Evolutionary conservation across 306 rosid species (phyloP).

Genomic region (Cucumis hystrix): DNA sequence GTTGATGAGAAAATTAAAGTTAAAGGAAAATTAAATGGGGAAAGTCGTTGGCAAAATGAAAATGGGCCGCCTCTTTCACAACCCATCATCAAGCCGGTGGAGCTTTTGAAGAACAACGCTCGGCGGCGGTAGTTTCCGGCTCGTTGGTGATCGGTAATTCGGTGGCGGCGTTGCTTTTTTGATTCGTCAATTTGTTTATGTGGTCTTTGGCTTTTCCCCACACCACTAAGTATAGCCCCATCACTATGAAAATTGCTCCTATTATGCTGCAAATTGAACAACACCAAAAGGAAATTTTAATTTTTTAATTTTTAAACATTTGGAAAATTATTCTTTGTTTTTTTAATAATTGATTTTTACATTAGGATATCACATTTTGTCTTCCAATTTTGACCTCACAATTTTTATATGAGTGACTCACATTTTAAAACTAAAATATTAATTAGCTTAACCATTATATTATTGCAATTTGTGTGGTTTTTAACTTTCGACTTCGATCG

Average conservation of each 20-base stretch:
- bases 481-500: too few relatives aligned
- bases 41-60: background rate
- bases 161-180: conserved; percentile 19
- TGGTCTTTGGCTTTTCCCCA: conserved; percentile 91
- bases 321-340: too few relatives aligned
- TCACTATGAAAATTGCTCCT: conserved; percentile 73
- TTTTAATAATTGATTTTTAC: too few relatives aligned
- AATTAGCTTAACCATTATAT: too few relatives aligned
- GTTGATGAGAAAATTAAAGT: background rate
- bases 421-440: too few relatives aligned
- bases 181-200: background rate
- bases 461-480: too few relatives aligned
- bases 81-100: background rate
- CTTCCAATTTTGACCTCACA: too few relatives aligned
- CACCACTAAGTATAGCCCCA: conserved; percentile 83
- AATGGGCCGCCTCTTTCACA: background rate
- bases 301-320: too few relatives aligned
- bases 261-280: conserved; percentile 27
- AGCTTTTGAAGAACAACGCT: conserved; percentile 12
- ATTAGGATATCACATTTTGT: too few relatives aligned
- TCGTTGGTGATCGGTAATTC: conserved; percentile 44
- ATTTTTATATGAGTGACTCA: too few relatives aligned
- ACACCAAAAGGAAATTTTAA: background rate
- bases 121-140: conserved; percentile 12
- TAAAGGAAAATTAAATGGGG: background rate